These are phyloP conservation scores for Solanum pimpinellifolium DNA, from an alignment of 257 asterid species.

Conservation along the genomic window DNA sequence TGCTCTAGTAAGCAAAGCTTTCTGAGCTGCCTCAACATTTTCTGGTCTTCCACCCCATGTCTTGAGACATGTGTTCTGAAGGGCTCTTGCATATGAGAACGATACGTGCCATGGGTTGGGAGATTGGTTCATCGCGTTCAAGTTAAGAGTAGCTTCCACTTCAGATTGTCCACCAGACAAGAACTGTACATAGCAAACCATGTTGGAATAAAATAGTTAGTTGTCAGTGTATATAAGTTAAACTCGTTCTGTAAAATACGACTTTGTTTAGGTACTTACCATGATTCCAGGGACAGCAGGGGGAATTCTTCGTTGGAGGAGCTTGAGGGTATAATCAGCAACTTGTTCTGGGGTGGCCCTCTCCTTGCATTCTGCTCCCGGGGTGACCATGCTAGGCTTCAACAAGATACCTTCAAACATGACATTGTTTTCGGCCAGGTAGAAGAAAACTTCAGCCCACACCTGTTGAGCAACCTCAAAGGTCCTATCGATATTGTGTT, in stretches of 20 bases:
- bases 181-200: slow-evolving; percentile 19
- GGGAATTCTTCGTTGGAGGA: slow-evolving; percentile 55
- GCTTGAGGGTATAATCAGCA: slow-evolving; percentile 55
- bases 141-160: slow-evolving; percentile 61
- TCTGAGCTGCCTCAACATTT: slow-evolving; percentile 59
- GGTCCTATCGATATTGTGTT: slow-evolving; percentile 57
- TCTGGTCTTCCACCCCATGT: slow-evolving; percentile 65
- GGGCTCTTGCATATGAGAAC: slow-evolving; percentile 62
- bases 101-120: slow-evolving; percentile 72
- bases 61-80: slow-evolving; percentile 69
- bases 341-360: slow-evolving; percentile 48
- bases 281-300: slow-evolving; percentile 72
- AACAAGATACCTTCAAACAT: slow-evolving; percentile 58
- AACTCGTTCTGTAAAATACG: neutral
- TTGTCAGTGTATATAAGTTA: neutral
- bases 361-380: slow-evolving; percentile 54
- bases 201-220: neutral
- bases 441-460: slow-evolving; percentile 73
- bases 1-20: slow-evolving; percentile 41
- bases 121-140: slow-evolving; percentile 58
- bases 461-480: slow-evolving; percentile 59
- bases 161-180: slow-evolving; percentile 74
- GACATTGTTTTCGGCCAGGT: slow-evolving; percentile 57
- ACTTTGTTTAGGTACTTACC: slow-evolving; percentile 17
- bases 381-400: slow-evolving; percentile 79